Conservation (phyloP, 352 stramenopile species). For the Phytophthora fragariaefolia region DNA sequence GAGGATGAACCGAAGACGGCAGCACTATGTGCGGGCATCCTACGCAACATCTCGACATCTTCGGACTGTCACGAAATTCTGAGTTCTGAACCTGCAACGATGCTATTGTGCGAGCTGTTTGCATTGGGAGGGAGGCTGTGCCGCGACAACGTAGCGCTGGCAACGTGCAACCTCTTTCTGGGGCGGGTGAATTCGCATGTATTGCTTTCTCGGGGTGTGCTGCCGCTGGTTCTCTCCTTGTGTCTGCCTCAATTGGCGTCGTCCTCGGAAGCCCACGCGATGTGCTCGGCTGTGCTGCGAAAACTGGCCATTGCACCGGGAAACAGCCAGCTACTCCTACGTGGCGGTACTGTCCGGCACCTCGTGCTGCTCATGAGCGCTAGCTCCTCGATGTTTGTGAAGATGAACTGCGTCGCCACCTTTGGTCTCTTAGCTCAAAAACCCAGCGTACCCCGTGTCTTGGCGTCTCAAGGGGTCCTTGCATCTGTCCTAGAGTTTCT, state of each 20-base stretch:
- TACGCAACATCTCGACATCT: slow-evolving; percentile 64
- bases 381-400: slow-evolving; percentile 46
- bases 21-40: slow-evolving; percentile 45
- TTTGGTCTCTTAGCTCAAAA: slow-evolving; percentile 69
- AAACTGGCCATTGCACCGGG: slow-evolving; percentile 74
- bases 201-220: slow-evolving; percentile 50
- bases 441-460: slow-evolving; percentile 42
- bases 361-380: slow-evolving; percentile 58
- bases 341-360: slow-evolving; percentile 57
- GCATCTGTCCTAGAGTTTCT: slow-evolving; percentile 62
- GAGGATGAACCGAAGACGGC: slow-evolving; percentile 26
- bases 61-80: slow-evolving; percentile 44
- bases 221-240: slow-evolving; percentile 68
- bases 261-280: slow-evolving; percentile 33
- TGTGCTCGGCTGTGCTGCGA: slow-evolving; percentile 67
- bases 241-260: slow-evolving; percentile 23
- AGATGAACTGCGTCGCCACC: slow-evolving; percentile 73
- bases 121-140: slow-evolving; percentile 43
- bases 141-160: slow-evolving; percentile 60
- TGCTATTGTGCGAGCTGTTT: slow-evolving; percentile 57
- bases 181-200: slow-evolving; percentile 66
- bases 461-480: slow-evolving; percentile 68
- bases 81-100: slow-evolving; percentile 48
- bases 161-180: slow-evolving; percentile 74
- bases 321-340: slow-evolving; percentile 68